Evolutionary conservation across 768 basidiomycete genomes (phyloP), one percentile per base, ranked within the genome.

Genomic region (Leucocoprinus sp.): DNA sequence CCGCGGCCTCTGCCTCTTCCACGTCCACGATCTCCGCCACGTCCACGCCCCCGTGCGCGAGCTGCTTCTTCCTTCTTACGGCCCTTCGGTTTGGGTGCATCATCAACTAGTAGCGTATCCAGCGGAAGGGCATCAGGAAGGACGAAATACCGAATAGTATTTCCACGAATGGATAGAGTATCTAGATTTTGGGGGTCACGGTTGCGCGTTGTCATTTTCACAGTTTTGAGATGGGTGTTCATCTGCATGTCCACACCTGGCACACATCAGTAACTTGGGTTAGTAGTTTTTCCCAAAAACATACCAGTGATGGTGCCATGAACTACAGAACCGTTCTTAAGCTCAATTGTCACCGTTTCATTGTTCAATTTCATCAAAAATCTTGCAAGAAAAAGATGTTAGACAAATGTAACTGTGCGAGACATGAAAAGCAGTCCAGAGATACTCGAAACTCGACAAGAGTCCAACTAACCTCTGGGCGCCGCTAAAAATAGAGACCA

Each of bases 351-450:
- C 55, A 97, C 93, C 52, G 95, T 93, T 75, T 99, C 95, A 64
- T 97, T 97, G 76, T 96, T 95, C 70, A 99, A 69, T 76, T 98
- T 99, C 95, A 98, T 99, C 74, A 96, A 78, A 71, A 95, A 97
- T 65, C 91, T 95, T 60, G 45, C 43, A 14, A n/a, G 15, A 15
- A 14, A 46, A 48, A 42, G 26, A 12, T 26, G 27, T 28, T 40
- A 36, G 39, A 14, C 48, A 43, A 39, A 35, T 48, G 26, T 48
- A 26, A 15, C 28, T 18, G n/a, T n/a, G n/a, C n/a, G n/a, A n/a
- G n/a, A n/a, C n/a, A n/a, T n/a, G n/a, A n/a, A n/a, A n/a, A n/a
- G n/a, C n/a, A n/a, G n/a, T n/a, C n/a, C n/a, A 23, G 15, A 15
- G 17, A 49, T 3, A 31, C 5, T 28, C 19, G 7, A 26, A 19